Percentiles rank a stretch among this genome's conserved stretches.
Conservation (phyloP, 345 rosid genomes). For the Murraya koenigii region DNA sequence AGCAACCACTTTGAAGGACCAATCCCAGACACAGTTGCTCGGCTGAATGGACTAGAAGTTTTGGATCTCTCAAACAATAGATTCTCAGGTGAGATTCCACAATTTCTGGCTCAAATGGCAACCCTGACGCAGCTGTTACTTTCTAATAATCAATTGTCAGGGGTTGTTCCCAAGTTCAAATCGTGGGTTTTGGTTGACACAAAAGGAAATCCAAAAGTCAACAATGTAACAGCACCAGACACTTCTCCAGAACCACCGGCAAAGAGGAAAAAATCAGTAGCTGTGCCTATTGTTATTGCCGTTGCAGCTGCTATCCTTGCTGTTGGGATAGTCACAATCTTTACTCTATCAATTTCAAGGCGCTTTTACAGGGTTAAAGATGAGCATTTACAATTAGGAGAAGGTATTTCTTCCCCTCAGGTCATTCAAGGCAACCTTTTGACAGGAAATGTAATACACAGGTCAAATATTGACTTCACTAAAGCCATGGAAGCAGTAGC, state of each 20-base stretch:
- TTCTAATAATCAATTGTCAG: conserved; percentile 55
- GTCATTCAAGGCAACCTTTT: conserved; percentile 53
- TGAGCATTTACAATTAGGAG: conserved; percentile 34
- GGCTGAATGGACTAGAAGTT: conserved; percentile 48
- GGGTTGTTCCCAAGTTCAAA: conserved; percentile 40
- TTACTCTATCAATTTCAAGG: conserved; percentile 32
- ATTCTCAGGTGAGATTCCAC: conserved; percentile 53
- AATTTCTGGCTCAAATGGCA: conserved; percentile 3
- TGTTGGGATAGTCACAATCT: conserved; percentile 27
- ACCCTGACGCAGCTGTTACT: conserved; percentile 56
- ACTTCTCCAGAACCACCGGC: background rate
- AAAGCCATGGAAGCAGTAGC: conserved; percentile 65
- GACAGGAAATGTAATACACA: conserved; percentile 61
- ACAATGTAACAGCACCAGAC: background rate
- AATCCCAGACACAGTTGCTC: conserved; percentile 40
- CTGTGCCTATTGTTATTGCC: conserved; percentile 31
- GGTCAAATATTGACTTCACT: conserved; percentile 58
- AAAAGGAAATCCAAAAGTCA: conserved; percentile 44
- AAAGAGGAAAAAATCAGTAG: conserved; percentile 30
- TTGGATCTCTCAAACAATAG: conserved; percentile 72
- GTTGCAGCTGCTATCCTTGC: conserved; percentile 36
- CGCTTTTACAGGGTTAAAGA: conserved; percentile 42
- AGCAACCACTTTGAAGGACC: conserved; percentile 50
- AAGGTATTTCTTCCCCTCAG: conserved; percentile 42
- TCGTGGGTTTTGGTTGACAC: conserved; percentile 14